phyloP scores from a whole-genome alignment of 352 stramenopile genomes.

The Peronosclerospora sorghi region DNA sequence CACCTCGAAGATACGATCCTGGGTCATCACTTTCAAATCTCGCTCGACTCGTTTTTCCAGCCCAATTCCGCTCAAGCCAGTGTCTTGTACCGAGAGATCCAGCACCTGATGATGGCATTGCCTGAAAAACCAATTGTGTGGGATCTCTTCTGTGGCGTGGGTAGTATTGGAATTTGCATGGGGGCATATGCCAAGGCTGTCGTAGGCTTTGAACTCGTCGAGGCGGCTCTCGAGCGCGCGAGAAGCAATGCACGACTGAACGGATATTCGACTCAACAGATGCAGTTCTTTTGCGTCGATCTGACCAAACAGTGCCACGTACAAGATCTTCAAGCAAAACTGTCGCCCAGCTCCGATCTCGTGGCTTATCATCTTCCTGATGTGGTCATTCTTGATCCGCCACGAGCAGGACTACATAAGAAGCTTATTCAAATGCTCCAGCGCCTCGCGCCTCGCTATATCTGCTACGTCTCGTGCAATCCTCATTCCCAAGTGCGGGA shows the following conservation, averaged over 20 bases:
- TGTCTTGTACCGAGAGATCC: slow-evolving; percentile 45
- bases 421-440: slow-evolving; percentile 53
- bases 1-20: slow-evolving; percentile 56
- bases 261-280: slow-evolving; percentile 34
- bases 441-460: slow-evolving; percentile 26
- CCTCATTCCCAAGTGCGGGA: slow-evolving; percentile 47
- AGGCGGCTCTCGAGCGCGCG: slow-evolving; percentile 42
- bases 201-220: slow-evolving; percentile 62
- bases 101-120: slow-evolving; percentile 18
- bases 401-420: slow-evolving; percentile 51
- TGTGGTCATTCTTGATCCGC: slow-evolving; percentile 66
- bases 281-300: slow-evolving; percentile 58
- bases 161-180: slow-evolving; percentile 73
- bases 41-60: slow-evolving; percentile 74
- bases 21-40: slow-evolving; percentile 44
- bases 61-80: slow-evolving; percentile 53
- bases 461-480: slow-evolving; percentile 80
- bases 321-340: slow-evolving; percentile 21
- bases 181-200: slow-evolving; percentile 28
- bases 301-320: slow-evolving; percentile 41
- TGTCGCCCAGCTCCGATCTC: slow-evolving; percentile 4
- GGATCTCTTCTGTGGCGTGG: slow-evolving; percentile 74
- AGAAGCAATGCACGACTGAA: slow-evolving; percentile 47
- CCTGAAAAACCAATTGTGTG: slow-evolving; percentile 45
- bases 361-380: slow-evolving; percentile 22